A percentile compares a stretch with the other conserved stretches of the same genome.
Evolutionary conservation across 306 rosid genomes (phyloP).

Genomic region (Begonia fuchsioides): DNA sequence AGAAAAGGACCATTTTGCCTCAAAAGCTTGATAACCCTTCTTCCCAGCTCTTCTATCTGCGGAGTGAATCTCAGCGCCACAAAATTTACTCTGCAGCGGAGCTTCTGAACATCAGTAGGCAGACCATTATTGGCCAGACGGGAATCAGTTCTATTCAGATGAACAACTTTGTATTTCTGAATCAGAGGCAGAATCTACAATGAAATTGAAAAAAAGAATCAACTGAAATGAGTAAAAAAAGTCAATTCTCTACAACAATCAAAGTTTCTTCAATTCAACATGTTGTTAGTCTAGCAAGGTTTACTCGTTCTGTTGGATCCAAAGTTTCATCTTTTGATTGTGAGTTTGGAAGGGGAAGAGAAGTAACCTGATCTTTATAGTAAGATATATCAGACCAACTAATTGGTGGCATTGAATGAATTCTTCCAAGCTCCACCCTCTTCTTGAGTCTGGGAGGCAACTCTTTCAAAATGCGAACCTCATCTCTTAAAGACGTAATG

Average conservation of each 20-base stretch:
- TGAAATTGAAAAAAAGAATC: slow-evolving; percentile 1
- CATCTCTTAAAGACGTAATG: slow-evolving; percentile 60
- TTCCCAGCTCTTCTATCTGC: slow-evolving; percentile 60
- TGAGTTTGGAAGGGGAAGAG: slow-evolving; percentile 1
- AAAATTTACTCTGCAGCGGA: slow-evolving; percentile 72
- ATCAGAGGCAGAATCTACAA: slow-evolving; percentile 59
- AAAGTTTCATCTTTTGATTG: background rate
- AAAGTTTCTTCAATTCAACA: no score
- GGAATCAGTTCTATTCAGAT: slow-evolving; percentile 64
- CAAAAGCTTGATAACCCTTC: slow-evolving; percentile 54
- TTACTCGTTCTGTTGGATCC: background rate
- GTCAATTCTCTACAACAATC: no score
- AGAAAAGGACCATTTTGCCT: slow-evolving; percentile 63
- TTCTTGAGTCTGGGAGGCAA: slow-evolving; percentile 55
- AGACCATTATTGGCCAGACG: slow-evolving; percentile 67
- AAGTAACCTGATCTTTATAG: slow-evolving; percentile 53
- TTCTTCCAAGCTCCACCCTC: slow-evolving; percentile 34
- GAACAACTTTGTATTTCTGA: slow-evolving; percentile 53
- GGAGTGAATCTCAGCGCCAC: slow-evolving; percentile 62
- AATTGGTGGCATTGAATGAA: slow-evolving; percentile 54
- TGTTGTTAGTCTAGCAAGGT: background rate
- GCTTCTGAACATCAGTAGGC: slow-evolving; percentile 59
- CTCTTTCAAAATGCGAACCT: slow-evolving; percentile 53
- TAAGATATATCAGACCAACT: slow-evolving; percentile 81
- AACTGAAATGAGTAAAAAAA: background rate